Evolutionary conservation across 108 stramenopile genomes (phyloP).

Genomic region (Skeletonema potamos): DNA sequence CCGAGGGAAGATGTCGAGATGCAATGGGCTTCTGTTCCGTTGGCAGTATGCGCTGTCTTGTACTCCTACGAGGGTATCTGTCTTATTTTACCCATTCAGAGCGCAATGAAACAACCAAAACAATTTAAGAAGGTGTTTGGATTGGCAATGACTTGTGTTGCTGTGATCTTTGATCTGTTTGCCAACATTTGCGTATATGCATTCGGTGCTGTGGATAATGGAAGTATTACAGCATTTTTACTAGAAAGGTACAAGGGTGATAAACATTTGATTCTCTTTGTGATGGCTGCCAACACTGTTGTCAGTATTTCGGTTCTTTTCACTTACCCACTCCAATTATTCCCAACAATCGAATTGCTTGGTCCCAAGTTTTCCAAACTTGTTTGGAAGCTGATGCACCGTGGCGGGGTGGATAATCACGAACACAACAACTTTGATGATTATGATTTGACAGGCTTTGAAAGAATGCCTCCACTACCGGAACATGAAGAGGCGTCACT

Average conservation of each 20-base stretch:
- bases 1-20: constrained; percentile 25
- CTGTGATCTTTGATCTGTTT: constrained; percentile 48
- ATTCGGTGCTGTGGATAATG: constrained; percentile 68
- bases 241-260: constrained; percentile 37
- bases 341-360: constrained; percentile 62
- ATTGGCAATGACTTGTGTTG: constrained; percentile 47
- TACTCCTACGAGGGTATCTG: constrained; percentile 78
- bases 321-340: constrained; percentile 71
- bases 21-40: constrained; percentile 28
- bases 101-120: constrained; percentile 51
- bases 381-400: not conserved
- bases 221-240: constrained; percentile 74
- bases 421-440: constrained; percentile 26
- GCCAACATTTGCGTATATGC: constrained; percentile 53
- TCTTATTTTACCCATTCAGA: constrained; percentile 67
- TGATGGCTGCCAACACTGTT: constrained; percentile 57
- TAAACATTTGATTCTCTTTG: not conserved
- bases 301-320: constrained; percentile 63
- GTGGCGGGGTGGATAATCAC: not conserved
- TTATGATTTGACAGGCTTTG: constrained; percentile 49
- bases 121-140: constrained; percentile 52
- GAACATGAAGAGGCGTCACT: constrained; percentile 48
- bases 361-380: constrained; percentile 27
- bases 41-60: constrained; percentile 73
- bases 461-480: constrained; percentile 51